Base-by-base conservation (phyloP, 768 basidiomycete species). In the Guyanaporus albipodus region DNA sequence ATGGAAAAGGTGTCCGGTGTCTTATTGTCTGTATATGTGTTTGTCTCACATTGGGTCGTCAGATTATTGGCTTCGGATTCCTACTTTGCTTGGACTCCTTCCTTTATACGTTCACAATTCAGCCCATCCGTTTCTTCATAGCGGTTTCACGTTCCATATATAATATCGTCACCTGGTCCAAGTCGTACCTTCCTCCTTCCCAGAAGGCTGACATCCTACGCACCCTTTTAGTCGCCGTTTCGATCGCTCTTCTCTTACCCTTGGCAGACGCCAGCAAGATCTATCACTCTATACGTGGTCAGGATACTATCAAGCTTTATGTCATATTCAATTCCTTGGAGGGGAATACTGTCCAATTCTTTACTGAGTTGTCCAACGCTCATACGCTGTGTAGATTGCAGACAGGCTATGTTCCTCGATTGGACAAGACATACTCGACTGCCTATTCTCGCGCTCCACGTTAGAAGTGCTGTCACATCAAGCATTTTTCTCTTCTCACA, bases 271-370 rank as follows among this genome's bases (percentile, higher is more conserved):
- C 92, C 9, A 95, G 92, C 68, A 93, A 94, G 72, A 95, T 99
- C 55, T 99, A 99, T 58, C 96, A 99, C 60, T 87, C 86, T 14
- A 97, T 99, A 45, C 83, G 96, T 18, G 95, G 94, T 0, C 96
- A 98, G 67, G 96, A 99, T 57, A 96, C 92, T 3, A 95, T 99
- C 71, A 99, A 98, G 70, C 69, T 99, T 39, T 98, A 98, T 70
- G 96, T 99, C 49, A 95, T 99, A 41, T 99, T 97, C 70, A 98
- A 97, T 66, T 94, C 93, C 10, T 76, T 99, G 7, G 96, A 99
- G 78, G 95, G 95, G 66, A 47, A 82, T 63, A 42, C 22, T 18
- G n/a, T 54, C 37, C 10, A 4, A 33, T 31, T 33, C 12, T 19
- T n/a, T 4, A 9, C 18, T 15, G n/a, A 18, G 28, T 15, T 34